Evolutionary conservation across 2,329 filamentous ascomycete species (phyloP).

Genomic region (Dactylonectria estremocensis): DNA sequence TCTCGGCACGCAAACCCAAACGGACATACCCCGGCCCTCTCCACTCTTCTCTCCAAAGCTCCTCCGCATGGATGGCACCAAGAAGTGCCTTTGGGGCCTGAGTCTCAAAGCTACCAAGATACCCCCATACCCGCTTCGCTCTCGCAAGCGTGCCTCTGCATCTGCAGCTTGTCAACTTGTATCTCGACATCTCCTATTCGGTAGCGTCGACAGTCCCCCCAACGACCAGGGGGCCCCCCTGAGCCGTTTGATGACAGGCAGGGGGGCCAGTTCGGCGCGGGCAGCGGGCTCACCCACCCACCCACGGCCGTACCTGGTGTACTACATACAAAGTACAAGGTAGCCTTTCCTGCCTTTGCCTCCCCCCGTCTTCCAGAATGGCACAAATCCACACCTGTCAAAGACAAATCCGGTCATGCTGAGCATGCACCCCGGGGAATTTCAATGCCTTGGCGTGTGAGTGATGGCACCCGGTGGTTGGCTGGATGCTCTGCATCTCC

Average conservation of each 20-base stretch:
- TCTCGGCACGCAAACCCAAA: neutral
- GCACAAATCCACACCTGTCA: slow-evolving; percentile 15
- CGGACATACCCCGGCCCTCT: slow-evolving; percentile 1
- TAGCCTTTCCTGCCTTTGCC: neutral
- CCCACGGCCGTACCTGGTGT: no score
- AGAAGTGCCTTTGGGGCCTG: no score
- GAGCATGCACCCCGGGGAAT: slow-evolving; percentile 26
- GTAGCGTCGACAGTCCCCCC: neutral
- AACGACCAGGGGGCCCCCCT: slow-evolving; percentile 1
- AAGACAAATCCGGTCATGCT: slow-evolving; percentile 5
- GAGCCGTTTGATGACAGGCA: slow-evolving; percentile 13
- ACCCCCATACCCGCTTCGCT: neutral
- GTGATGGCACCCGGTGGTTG: slow-evolving; percentile 10
- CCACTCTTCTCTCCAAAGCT: slow-evolving; percentile 3
- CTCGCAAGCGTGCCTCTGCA: neutral
- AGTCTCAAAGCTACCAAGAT: neutral
- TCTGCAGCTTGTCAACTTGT: slow-evolving; percentile 9
- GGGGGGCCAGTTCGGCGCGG: neutral
- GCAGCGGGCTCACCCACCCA: no score
- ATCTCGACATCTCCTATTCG: slow-evolving; percentile 18
- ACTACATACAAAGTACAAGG: neutral
- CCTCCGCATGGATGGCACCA: slow-evolving; percentile 1
- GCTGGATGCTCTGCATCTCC: slow-evolving; percentile 22
- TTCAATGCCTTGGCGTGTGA: slow-evolving; percentile 23
- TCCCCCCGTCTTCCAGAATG: slow-evolving; percentile 6